Conservation (phyloP, 2,329 filamentous ascomycete genomes). For the Aspergillus brunneoviolaceus region DNA sequence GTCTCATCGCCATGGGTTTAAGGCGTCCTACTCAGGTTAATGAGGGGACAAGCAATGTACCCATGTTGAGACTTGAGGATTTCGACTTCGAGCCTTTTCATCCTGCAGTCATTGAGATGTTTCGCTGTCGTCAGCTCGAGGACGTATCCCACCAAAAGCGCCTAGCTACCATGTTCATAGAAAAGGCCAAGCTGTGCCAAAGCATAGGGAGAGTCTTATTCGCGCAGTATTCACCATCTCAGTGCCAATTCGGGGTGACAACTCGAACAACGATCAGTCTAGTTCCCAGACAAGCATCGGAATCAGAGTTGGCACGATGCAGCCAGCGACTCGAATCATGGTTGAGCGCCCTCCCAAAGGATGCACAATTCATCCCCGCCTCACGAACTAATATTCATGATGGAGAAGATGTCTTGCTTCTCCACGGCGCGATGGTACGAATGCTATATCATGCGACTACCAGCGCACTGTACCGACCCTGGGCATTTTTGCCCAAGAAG, state of each 20-base stretch:
- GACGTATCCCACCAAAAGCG: slow-evolving; percentile 71
- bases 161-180: slow-evolving; percentile 79
- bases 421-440: slow-evolving; percentile 80
- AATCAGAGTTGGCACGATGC: slow-evolving; percentile 72
- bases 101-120: slow-evolving; percentile 64
- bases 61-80: slow-evolving; percentile 75
- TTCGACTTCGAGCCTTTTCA: slow-evolving; percentile 71
- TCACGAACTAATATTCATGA: slow-evolving; percentile 57
- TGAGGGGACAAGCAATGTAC: slow-evolving; percentile 86
- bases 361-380: slow-evolving; percentile 67
- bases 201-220: slow-evolving; percentile 82
- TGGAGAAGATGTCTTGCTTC: slow-evolving; percentile 49
- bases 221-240: slow-evolving; percentile 82
- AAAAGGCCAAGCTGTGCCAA: slow-evolving; percentile 81
- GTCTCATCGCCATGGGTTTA: slow-evolving; percentile 85
- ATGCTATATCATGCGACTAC: slow-evolving; percentile 89
- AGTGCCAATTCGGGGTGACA: slow-evolving; percentile 67
- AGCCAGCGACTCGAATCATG: slow-evolving; percentile 74
- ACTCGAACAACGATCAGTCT: slow-evolving; percentile 76
- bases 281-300: slow-evolving; percentile 76
- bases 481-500: slow-evolving; percentile 65
- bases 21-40: slow-evolving; percentile 84
- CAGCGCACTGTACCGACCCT: slow-evolving; percentile 83
- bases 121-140: slow-evolving; percentile 65
- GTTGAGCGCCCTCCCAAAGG: slow-evolving; percentile 66